Conservation (phyloP, 345 rosid species). For the Luvunga scandens region DNA sequence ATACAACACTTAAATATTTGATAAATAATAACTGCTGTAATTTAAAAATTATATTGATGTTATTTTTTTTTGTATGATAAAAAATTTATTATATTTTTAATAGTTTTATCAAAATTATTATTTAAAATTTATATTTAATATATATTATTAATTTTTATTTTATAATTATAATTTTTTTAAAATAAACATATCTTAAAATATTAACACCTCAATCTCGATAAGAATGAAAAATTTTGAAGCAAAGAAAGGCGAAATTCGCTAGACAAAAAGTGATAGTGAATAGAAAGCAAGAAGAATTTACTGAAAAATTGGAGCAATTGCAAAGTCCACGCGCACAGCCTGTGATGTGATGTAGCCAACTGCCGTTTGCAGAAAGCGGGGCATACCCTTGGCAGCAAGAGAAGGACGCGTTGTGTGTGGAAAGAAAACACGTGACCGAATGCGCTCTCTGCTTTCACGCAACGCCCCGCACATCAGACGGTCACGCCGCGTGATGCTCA, state of each 20-base stretch:
- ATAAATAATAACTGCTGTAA: too few relatives aligned
- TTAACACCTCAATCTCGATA: too few relatives aligned
- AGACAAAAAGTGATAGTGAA: background rate
- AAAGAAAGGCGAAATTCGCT: background rate
- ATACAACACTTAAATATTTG: too few relatives aligned
- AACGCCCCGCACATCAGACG: background rate
- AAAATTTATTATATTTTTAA: too few relatives aligned
- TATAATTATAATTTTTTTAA: too few relatives aligned
- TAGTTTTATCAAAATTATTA: too few relatives aligned
- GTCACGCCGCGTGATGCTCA: background rate
- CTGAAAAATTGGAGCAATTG: background rate
- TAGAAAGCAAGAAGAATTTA: background rate
- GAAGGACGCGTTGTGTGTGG: constrained; percentile 9
- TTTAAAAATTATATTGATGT: too few relatives aligned
- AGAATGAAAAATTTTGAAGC: background rate
- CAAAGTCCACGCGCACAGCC: constrained; percentile 27
- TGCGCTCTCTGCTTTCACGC: background rate
- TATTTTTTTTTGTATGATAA: too few relatives aligned
- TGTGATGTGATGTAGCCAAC: background rate
- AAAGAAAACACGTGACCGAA: constrained; percentile 1
- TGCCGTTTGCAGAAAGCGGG: background rate
- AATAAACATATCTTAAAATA: too few relatives aligned
- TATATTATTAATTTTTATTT: too few relatives aligned
- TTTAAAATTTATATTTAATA: too few relatives aligned
- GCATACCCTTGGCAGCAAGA: background rate